Base-by-base conservation (phyloP, 2,329 filamentous ascomycete genomes). In the Fusarium solani-melongenae region DNA sequence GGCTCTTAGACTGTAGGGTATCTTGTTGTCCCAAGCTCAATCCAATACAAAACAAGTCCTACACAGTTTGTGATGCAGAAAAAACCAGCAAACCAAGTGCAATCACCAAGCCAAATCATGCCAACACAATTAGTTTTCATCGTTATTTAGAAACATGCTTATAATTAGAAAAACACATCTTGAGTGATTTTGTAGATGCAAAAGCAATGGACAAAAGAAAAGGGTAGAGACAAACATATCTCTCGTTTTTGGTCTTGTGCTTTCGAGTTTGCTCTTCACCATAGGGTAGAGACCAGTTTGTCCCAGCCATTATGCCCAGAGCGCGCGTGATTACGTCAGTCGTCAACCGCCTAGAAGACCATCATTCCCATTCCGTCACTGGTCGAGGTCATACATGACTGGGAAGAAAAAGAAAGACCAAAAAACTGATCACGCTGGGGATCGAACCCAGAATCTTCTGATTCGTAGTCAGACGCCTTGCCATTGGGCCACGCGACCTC, bases 381-480 rank as follows among this genome's bases (percentile, higher is more conserved):
- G 17, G 11, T 20, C 38, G 1, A 39, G 5, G 38, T 11, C 38
- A 39, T 10, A 5, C 10, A 11, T 27, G 22, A 5, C 14, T 9
- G 22, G 15, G 14, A 46, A 17, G 14, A 46, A 46, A 46, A 31
- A 31, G 27, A 20, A 51, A 14, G 17, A n/a, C 10, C 51, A 73
- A 72, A 27, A 17, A 33, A 71, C 75, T 74, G 72, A 74, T 73
- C 72, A 73, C 70, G 72, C 62, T 64, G 64, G 78, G 78, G 78
- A 72, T 79, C 77, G 78, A 79, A 79, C 78, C 78, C 76, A 77
- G 71, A 76, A 79, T 79, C 78, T 79, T 76, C 78, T 79, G 78
- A 79, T 79, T 79, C 78, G 78, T 79, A 79, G 78, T 79, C 77
- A 79, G 78, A 79, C 77, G 77, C 78, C 77, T 78, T 79, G 77